Evolutionary conservation across 306 rosid species (phyloP).

Genomic region (Abrus precatorius): DNA sequence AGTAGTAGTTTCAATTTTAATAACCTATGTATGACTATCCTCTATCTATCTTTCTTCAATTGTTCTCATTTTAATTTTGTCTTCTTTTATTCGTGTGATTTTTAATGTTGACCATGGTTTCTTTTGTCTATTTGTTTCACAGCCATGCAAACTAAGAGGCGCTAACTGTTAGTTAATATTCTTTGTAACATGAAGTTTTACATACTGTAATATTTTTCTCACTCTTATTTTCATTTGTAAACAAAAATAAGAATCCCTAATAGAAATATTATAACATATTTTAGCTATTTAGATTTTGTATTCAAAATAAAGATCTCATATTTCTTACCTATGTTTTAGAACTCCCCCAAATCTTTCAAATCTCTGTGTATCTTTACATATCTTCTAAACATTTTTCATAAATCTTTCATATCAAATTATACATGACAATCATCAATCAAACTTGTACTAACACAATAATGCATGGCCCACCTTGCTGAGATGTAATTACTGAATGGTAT

Average conservation of each 20-base stretch:
- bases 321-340: not conserved
- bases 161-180: slow-evolving; percentile 68
- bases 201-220: not conserved
- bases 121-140: slow-evolving; percentile 36
- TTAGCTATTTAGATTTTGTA: not conserved
- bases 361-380: not conserved
- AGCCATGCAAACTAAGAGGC: slow-evolving; percentile 70
- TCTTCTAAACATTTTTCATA: not conserved
- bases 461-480: slow-evolving; percentile 18
- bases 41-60: not conserved
- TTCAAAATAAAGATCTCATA: not conserved
- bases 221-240: not conserved
- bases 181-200: not conserved
- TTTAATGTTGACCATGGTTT: not conserved
- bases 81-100: not conserved
- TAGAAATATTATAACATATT: not conserved
- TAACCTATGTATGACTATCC: not conserved
- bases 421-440: not conserved
- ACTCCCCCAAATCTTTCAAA: not conserved
- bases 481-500: not conserved
- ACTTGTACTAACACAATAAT: not conserved
- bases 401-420: not conserved
- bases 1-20: slow-evolving; percentile 24
- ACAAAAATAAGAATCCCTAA: not conserved
- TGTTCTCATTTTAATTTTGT: not conserved